Evolutionary conservation across 2,329 filamentous ascomycete genomes (phyloP), one percentile per base, ranked within the genome.

Genomic region (Dendrostoma leiphaemia): DNA sequence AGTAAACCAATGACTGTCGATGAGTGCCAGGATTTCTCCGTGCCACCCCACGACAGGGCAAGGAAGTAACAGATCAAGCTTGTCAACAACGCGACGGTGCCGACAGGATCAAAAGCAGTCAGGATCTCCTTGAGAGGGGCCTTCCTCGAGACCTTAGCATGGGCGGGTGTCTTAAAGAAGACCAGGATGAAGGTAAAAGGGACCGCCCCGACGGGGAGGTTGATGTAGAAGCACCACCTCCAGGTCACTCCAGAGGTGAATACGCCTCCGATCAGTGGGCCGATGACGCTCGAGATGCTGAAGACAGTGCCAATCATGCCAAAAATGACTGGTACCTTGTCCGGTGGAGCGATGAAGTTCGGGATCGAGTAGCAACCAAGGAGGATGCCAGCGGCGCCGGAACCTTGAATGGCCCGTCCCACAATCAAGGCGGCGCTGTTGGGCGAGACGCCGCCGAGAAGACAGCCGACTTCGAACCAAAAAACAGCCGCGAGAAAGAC

Each of bases 341-440:
- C 44, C 8, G 63, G 62, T 23, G 24, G 24, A 2, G 64, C 67
- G 13, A 62, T 50, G 49, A 59, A 56, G 28, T 54, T 48, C 17
- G 57, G 48, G 23, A 62, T 60, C 13, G 56, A 57, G 51, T 56
- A 59, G 6, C 51, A 54, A 2, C 71, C 72, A 6, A 68, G 45
- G 46, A 77, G 78, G 62, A 76, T 70, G 6, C 75, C 77, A 2
- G 64, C 62, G 0, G 75, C 76, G 1, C 76, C 75, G n/a, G 72
- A 60, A 32, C 76, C 77, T 41, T 69, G 69, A 29, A 78, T 65
- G 15, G 69, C 74, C 6, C 77, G 68, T 4, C 77, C 77, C 10
- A 77, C 62, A 52, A 82, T 81, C 13, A 82, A 59, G 19, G 73
- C 73, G 53, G 72, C 61, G 66, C 77, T 75, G 26, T 58, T 71